These are phyloP conservation scores for Acanthamoeba culbertsoni DNA, from an alignment of 208 protist genomes.

Conservation along the genomic window DNA sequence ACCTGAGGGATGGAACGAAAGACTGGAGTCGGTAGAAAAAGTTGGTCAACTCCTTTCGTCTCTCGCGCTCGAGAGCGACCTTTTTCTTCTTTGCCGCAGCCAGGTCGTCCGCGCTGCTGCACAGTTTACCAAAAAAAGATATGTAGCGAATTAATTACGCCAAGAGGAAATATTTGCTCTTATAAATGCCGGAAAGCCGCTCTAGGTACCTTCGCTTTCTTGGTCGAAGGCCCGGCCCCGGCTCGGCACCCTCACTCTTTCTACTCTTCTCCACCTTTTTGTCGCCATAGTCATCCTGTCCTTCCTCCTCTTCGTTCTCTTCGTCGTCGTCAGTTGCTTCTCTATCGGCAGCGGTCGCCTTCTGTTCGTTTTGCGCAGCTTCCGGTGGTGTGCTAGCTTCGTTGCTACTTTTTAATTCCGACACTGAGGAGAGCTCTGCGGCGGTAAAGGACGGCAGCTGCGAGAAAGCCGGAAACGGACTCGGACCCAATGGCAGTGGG, in stretches of 20 bases:
- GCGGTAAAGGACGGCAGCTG: not conserved
- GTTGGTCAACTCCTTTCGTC: constrained; percentile 49
- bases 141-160: not conserved
- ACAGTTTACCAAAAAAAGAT: not conserved
- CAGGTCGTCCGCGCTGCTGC: not conserved
- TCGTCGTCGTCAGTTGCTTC: not conserved
- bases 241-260: not conserved
- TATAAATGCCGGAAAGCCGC: not conserved
- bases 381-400: not conserved
- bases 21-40: constrained; percentile 45
- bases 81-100: constrained; percentile 50
- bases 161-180: not conserved
- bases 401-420: not conserved
- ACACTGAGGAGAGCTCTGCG: not conserved
- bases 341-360: not conserved
- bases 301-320: not conserved
- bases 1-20: constrained; percentile 27
- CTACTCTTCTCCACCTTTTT: not conserved
- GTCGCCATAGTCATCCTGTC: not conserved
- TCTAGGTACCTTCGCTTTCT: not conserved
- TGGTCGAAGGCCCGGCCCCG: not conserved
- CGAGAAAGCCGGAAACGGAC: not conserved
- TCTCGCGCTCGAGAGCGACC: constrained; percentile 51
- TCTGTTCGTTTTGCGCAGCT: not conserved
- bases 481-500: not conserved